Base-by-base conservation (phyloP, 177 flowering plant genomes). In the Vitis hybrid region DNA sequence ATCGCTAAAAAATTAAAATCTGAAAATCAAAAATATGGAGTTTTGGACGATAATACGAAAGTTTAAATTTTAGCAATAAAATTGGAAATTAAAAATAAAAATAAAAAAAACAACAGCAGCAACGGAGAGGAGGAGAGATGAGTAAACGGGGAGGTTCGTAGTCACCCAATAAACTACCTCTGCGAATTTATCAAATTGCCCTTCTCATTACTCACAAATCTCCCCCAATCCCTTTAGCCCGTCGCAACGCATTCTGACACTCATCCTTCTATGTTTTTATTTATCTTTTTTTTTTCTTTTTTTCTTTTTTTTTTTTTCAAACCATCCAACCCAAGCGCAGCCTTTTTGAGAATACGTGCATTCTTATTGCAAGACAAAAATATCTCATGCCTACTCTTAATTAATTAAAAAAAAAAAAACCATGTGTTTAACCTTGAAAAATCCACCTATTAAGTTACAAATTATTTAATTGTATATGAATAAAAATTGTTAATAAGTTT, bases 131-230 rank as follows among this genome's bases (percentile, higher is more conserved):
- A 15, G 16, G 56, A 54, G 56, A 11, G n/a, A 54, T 4, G 56
- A 54, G 56, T 54, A 54, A 54, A 54, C 56, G 56, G 56, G 56
- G 56, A 16, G 11, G 56, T 54, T 54, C 56, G 56, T 54, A 54
- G 56, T 11, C 56, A 54, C 56, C 56, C 56, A 54, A 12, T 13
- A 54, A 54, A 15, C 56, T 13, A 54, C 7, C 56, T n/a, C 2
- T 13, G 56, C 7, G 56, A 54, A 54, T 12, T 54, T 54, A 54
- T 14, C n/a, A 54, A 54, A 54, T 14, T 54, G 16, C 56, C 56
- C 56, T 54, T 54, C 16, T 54, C 16, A 11, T 54, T 13, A 54
- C 1, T 14, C 56, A 14, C n/a, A 54, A 54, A 35, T 35, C 46
- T 54, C 16, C 16, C 15, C 56, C 15, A 16, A 5, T 12, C 15